Conservation (phyloP, 2,329 filamentous ascomycete genomes). For the Aspergillus sp. region DNA sequence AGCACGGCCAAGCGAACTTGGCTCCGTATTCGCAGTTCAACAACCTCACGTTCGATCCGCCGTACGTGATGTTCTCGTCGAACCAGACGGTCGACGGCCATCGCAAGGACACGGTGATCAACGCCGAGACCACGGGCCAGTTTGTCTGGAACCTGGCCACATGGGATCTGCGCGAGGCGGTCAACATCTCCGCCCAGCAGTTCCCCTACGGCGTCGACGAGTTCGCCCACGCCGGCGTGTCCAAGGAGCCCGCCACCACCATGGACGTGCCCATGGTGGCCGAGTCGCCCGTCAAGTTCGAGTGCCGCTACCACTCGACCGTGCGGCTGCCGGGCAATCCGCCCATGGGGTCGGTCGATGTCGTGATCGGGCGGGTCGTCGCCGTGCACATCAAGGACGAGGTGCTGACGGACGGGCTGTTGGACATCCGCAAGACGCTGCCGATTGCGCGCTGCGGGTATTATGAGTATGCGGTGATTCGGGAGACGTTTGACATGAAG, state of each 20-base stretch:
- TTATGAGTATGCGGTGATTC: conserved; percentile 57
- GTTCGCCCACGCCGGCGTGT: conserved; percentile 51
- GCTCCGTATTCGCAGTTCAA: conserved; percentile 64
- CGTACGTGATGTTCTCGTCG: conserved; percentile 61
- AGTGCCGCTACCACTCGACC: conserved; percentile 58
- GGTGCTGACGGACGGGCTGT: conserved; percentile 54
- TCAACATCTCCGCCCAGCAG: conserved; percentile 56
- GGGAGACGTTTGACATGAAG: conserved; percentile 60
- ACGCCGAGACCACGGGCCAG: conserved; percentile 55
- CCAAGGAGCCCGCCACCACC: conserved; percentile 46
- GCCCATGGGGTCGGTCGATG: conserved; percentile 57
- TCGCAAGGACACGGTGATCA: conserved; percentile 59
- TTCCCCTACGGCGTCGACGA: conserved; percentile 53
- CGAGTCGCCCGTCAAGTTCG: conserved; percentile 57
- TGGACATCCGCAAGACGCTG: conserved; percentile 57
- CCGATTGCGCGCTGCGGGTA: conserved; percentile 63
- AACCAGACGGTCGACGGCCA: conserved; percentile 51
- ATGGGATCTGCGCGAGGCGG: conserved; percentile 53
- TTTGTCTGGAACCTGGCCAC: conserved; percentile 63
- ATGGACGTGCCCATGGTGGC: conserved; percentile 53
- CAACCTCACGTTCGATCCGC: conserved; percentile 63
- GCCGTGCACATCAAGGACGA: conserved; percentile 58
- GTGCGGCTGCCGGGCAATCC: conserved; percentile 56
- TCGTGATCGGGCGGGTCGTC: conserved; percentile 58
- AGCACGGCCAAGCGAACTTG: conserved; percentile 51